Percentiles rank a stretch among this genome's conserved stretches.
phyloP scores from a whole-genome alignment of 2,329 filamentous ascomycete genomes.

The Nemania sp. region DNA sequence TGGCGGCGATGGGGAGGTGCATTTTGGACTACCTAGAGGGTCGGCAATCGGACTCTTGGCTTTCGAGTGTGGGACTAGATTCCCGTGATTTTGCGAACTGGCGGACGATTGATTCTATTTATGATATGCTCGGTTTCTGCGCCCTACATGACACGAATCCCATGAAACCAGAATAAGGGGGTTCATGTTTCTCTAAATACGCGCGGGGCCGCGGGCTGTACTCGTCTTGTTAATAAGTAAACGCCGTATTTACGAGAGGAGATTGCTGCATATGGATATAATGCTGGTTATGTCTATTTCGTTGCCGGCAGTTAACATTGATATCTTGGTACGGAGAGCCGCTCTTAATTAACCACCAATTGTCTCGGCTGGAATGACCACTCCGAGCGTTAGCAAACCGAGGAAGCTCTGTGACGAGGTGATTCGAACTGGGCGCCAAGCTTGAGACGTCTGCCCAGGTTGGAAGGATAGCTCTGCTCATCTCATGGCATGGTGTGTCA shows the following conservation, averaged over 20 bases:
- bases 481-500: no score
- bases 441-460: background rate
- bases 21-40: conserved; percentile 38
- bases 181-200: conserved; percentile 10
- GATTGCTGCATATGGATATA: conserved; percentile 15
- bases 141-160: background rate
- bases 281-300: conserved; percentile 4
- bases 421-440: conserved; percentile 2
- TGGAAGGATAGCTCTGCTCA: background rate
- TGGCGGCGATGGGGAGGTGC: conserved; percentile 42
- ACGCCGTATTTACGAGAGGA: background rate
- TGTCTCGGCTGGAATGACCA: background rate
- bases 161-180: background rate
- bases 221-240: no score
- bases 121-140: background rate
- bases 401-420: background rate
- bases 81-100: no score
- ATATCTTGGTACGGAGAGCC: background rate
- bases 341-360: conserved; percentile 20
- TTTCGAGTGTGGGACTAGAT: no score
- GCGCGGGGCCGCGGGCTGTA: no score
- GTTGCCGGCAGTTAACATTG: conserved; percentile 4
- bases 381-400: background rate
- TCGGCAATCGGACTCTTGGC: background rate
- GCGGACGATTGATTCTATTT: background rate